These are phyloP conservation scores for Cutaneotrichosporon cavernicola DNA, from an alignment of 1,284 basidiomycete species.

Conservation along the genomic window DNA sequence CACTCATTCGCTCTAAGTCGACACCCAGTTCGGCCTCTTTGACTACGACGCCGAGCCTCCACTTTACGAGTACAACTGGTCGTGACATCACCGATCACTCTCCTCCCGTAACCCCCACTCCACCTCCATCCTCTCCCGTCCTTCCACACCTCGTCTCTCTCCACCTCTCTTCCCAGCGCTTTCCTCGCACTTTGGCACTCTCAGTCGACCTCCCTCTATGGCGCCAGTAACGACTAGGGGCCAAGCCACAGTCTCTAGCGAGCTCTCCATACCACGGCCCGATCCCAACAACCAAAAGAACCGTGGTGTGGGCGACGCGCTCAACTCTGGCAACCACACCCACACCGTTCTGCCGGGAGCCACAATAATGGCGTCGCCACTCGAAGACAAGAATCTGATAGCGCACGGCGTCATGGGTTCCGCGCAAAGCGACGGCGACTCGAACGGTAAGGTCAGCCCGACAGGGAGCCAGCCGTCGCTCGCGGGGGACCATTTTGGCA, in stretches of 20 bases:
- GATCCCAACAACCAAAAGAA: conserved; percentile 7
- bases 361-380: conserved; percentile 4
- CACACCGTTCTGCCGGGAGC: not conserved
- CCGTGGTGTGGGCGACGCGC: not conserved
- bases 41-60: not conserved
- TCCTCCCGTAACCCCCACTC: not conserved
- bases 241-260: not conserved
- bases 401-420: not conserved
- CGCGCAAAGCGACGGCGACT: not conserved
- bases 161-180: not conserved
- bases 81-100: conserved; percentile 4
- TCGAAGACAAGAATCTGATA: conserved; percentile 8
- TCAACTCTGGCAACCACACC: not conserved
- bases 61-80: not conserved
- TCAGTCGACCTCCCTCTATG: not conserved
- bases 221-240: not conserved
- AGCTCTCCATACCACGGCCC: conserved; percentile 16
- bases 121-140: not conserved
- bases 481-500: not conserved
- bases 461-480: not conserved
- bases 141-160: not conserved
- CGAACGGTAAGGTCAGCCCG: not conserved
- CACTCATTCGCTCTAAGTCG: not conserved
- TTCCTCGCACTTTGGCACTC: not conserved
- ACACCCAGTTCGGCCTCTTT: not conserved